Base-by-base conservation (phyloP, 2,329 filamentous ascomycete genomes). In the Drechslerella coelobrocha region DNA sequence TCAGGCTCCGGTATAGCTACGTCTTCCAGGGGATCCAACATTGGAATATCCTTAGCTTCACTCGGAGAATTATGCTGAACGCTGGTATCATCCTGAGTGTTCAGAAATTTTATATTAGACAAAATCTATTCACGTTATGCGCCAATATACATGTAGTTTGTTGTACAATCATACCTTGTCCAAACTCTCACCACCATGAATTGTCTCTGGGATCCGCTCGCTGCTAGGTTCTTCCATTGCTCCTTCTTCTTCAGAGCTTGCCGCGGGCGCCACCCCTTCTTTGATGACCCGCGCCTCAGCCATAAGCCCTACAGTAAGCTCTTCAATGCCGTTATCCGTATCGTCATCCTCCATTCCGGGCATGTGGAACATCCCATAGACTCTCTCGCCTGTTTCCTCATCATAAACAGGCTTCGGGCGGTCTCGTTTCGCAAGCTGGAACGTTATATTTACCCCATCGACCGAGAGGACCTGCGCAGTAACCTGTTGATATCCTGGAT, bases 311-410 rank as follows among this genome's bases (percentile, higher is more conserved):
- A 69, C 19, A 0, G 53, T 31, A 14, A 61, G 26, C 29, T 56
- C 50, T 19, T 61, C 55, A 21, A 66, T 66, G 12, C 60, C 60
- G 31, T 56, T 51, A 3, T 55, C 71, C 19, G 68, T 65, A 51
- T 74, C 74, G 9, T 72, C 63, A 17, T 68, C 62, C 34, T 73
- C 71, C 47, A 68, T 72, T 14, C 73, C 75, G 8, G 74, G 74
- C 74, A 76, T 75, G 51, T 75, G 74, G 43, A 76, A 75, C 54
- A 60, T 68, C 8, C 74, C 71, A n/a, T 73, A 68, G 1, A 75
- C 41, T 29, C 65, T 73, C 55, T 76, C 74, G 12, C 75, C 75
- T n/a, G 74, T 76, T 51, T 74, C 72, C 19, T 71, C 53, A 56
- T 76, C 71, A 19, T 73, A 73, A 34, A 61, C 48, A 17, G 55